Conservation (phyloP, 2,329 filamentous ascomycete genomes). For the Pseudogymnoascus sp. region DNA sequence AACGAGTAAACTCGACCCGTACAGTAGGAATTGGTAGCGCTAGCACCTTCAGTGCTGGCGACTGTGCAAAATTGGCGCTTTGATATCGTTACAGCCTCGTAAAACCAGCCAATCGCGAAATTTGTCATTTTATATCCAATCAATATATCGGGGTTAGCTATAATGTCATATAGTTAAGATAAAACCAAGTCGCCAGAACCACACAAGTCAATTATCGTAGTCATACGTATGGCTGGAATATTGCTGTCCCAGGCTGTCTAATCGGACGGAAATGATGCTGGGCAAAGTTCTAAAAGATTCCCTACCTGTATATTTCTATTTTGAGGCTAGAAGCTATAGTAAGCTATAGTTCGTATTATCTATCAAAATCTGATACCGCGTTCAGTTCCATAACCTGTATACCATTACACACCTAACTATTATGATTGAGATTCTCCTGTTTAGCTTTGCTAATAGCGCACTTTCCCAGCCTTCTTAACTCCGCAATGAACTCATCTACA, state of each 20-base stretch:
- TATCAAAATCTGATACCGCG: neutral
- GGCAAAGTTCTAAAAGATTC: neutral
- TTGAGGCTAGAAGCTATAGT: neutral
- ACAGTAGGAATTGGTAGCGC: too few relatives aligned
- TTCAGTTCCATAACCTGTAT: neutral
- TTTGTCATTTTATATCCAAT: too few relatives aligned
- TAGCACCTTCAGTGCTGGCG: too few relatives aligned
- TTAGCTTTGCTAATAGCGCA: conserved; percentile 27
- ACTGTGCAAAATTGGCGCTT: too few relatives aligned
- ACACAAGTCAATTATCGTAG: neutral
- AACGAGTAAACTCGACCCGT: neutral
- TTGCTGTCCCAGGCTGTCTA: neutral
- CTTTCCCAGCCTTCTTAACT: conserved; percentile 37
- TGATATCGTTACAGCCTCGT: too few relatives aligned
- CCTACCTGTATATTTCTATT: neutral
- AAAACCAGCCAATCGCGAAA: too few relatives aligned
- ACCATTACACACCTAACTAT: neutral
- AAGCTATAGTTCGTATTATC: neutral
- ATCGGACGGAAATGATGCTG: neutral
- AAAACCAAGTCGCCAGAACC: neutral
- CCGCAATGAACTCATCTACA: conserved; percentile 37
- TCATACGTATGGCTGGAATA: neutral
- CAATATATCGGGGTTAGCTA: too few relatives aligned
- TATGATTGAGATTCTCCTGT: neutral
- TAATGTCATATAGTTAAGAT: too few relatives aligned